Percentiles rank a stretch among this genome's conserved stretches.
These are phyloP conservation scores for Puya raimondii DNA, from an alignment of 176 grass and related monocot genomes.

Conservation along the genomic window DNA sequence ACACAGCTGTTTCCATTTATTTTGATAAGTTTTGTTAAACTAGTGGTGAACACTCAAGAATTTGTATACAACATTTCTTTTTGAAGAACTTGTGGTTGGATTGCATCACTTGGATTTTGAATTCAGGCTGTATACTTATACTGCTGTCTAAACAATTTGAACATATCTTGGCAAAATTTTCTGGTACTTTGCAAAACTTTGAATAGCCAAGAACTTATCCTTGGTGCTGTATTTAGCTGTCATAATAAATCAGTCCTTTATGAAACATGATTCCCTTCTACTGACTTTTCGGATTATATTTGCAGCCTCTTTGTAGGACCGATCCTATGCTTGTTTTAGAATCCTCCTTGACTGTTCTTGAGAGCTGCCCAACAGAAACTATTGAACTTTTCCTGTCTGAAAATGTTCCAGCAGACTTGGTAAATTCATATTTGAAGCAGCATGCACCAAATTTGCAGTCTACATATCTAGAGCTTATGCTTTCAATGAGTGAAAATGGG, in stretches of 20 bases:
- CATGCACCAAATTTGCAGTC: slow-evolving; percentile 95
- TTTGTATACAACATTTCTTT: too few relatives aligned
- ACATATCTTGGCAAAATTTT: not conserved
- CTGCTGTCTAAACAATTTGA: too few relatives aligned
- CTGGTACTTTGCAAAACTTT: not conserved
- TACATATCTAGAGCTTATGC: slow-evolving; percentile 94
- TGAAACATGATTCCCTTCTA: slow-evolving; percentile 1
- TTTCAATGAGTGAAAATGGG: slow-evolving; percentile 81
- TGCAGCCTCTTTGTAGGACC: slow-evolving; percentile 92
- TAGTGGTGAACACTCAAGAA: too few relatives aligned
- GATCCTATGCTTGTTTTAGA: slow-evolving; percentile 98
- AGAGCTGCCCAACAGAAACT: slow-evolving; percentile 74
- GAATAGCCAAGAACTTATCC: not conserved
- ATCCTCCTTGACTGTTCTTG: slow-evolving; percentile 79
- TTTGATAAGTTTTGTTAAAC: too few relatives aligned
- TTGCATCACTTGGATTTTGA: too few relatives aligned
- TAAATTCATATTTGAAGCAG: slow-evolving; percentile 99
- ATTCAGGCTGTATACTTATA: too few relatives aligned
- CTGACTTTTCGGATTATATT: slow-evolving; percentile 16
- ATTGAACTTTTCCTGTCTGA: slow-evolving; percentile 97
- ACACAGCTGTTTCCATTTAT: not conserved
- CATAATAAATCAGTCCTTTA: not conserved
- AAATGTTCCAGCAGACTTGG: slow-evolving; percentile 97
- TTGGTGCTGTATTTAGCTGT: not conserved
- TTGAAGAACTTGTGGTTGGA: too few relatives aligned